Conservation (phyloP, 768 basidiomycete genomes). For the Inosperma sp. region DNA sequence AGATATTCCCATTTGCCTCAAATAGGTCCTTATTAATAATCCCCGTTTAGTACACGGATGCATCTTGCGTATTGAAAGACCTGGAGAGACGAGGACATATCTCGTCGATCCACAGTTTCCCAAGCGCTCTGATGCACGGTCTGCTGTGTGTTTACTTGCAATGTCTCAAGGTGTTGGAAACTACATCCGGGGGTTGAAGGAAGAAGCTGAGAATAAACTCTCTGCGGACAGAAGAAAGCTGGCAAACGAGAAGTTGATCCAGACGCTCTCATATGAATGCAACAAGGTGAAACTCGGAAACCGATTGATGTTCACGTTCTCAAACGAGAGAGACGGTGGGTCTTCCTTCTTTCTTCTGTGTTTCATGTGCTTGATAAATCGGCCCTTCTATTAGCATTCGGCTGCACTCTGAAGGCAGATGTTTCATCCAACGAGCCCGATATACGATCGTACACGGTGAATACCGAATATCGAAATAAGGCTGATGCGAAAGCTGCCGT, state of each 20-base stretch:
- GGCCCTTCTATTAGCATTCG: conserved; percentile 41
- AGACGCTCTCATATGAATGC: conserved; percentile 43
- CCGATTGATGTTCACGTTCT: conserved; percentile 38
- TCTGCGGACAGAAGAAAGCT: conserved; percentile 42
- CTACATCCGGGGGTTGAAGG: conserved; percentile 46
- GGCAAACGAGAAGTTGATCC: conserved; percentile 42
- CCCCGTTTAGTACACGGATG: conserved; percentile 52
- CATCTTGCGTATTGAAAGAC: conserved; percentile 53
- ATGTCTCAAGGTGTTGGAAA: conserved; percentile 58
- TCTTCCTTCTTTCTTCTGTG: background rate
- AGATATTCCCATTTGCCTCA: background rate
- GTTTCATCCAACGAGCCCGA: conserved; percentile 35
- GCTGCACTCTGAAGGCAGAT: conserved; percentile 45
- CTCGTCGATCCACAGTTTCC: conserved; percentile 60
- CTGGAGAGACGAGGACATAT: conserved; percentile 49
- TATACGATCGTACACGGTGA: conserved; percentile 41
- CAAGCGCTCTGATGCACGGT: conserved; percentile 62
- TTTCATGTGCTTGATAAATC: background rate
- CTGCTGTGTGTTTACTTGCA: conserved; percentile 60
- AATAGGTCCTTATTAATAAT: background rate
- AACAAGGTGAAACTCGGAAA: conserved; percentile 36
- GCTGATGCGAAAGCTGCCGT: conserved; percentile 61
- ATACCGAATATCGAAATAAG: conserved; percentile 50
- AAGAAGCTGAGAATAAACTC: conserved; percentile 42
- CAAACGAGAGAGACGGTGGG: conserved; percentile 49